A percentile compares a stretch with the other conserved stretches of the same genome.
These are phyloP conservation scores for Coleophoma eucalyptorum DNA, from an alignment of 2,329 filamentous ascomycete species.

Conservation along the genomic window DNA sequence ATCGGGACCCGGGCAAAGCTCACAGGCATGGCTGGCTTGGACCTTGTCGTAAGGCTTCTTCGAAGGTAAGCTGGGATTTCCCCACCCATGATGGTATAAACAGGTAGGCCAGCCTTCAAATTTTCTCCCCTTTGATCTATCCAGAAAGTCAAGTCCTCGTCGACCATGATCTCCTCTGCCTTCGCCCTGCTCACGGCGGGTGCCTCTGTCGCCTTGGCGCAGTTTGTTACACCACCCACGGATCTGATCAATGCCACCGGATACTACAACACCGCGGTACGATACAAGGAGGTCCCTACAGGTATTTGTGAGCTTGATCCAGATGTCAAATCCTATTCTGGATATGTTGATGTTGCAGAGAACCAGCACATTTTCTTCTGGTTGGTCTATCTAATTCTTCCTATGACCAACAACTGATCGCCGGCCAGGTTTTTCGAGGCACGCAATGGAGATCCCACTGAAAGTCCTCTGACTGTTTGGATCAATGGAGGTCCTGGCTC, in stretches of 20 bases:
- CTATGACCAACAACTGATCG: neutral
- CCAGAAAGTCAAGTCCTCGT: neutral
- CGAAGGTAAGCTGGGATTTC: too few species aligned
- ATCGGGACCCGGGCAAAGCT: too few species aligned
- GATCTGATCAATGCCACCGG: conserved; percentile 32
- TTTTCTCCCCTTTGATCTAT: too few species aligned
- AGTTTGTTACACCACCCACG: conserved; percentile 33
- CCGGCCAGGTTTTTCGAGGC: conserved; percentile 39
- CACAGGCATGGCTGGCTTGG: too few species aligned
- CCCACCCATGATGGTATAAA: too few species aligned
- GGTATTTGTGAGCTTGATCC: conserved; percentile 41
- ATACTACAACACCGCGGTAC: conserved; percentile 35
- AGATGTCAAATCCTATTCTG: conserved; percentile 36
- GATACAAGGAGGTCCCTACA: conserved; percentile 43
- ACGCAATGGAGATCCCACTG: conserved; percentile 40
- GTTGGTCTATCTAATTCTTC: conserved; percentile 6
- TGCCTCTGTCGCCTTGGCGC: conserved; percentile 14
- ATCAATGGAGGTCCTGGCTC: conserved; percentile 64
- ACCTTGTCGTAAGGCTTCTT: too few species aligned
- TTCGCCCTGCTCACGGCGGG: conserved; percentile 3
- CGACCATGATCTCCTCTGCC: conserved; percentile 3
- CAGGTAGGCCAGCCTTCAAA: too few species aligned
- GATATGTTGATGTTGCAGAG: conserved; percentile 36
- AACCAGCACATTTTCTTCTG: conserved; percentile 36
- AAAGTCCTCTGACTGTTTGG: conserved; percentile 53